A percentile compares a stretch with the other conserved stretches of the same genome.
phyloP scores from a whole-genome alignment of 1,284 basidiomycete species.

The Polyporus tsugae region DNA sequence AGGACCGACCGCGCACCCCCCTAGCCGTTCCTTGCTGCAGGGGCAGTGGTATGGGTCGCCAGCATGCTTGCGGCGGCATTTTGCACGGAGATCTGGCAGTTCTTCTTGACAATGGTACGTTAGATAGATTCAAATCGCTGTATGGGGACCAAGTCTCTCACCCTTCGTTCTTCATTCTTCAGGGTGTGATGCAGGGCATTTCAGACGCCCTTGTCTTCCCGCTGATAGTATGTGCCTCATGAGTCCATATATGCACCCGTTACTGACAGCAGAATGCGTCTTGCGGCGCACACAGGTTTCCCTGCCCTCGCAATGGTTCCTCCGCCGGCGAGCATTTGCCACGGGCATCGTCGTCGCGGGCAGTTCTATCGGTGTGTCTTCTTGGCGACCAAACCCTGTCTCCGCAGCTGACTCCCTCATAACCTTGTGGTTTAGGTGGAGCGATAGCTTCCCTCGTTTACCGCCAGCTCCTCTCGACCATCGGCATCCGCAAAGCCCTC shows the following conservation, averaged over 20 bases:
- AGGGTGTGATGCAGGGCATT: conserved; percentile 34
- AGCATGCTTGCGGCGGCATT: conserved; percentile 39
- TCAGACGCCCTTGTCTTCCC: conserved; percentile 33
- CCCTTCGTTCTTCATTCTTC: background rate
- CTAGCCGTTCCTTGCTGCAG: conserved; percentile 35
- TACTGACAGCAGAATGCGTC: too few relatives aligned
- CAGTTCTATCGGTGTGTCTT: conserved; percentile 29
- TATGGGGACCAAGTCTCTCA: background rate
- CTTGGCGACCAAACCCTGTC: too few relatives aligned
- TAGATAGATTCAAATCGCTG: background rate
- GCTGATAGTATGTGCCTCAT: conserved; percentile 25
- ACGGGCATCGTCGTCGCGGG: conserved; percentile 34
- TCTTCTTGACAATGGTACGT: conserved; percentile 38
- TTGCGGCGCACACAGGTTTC: conserved; percentile 20
- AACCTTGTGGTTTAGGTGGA: conserved; percentile 19
- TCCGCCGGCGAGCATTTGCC: conserved; percentile 28
- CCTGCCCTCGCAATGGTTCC: conserved; percentile 35
- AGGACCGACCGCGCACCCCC: background rate
- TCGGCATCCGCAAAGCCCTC: conserved; percentile 33
- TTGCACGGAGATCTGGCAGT: conserved; percentile 40
- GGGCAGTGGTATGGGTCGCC: conserved; percentile 35
- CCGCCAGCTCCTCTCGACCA: conserved; percentile 26
- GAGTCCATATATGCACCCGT: background rate
- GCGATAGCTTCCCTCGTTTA: conserved; percentile 27
- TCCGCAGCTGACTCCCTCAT: background rate